phyloP scores from a whole-genome alignment of 192 early-diverging fungal species.

The Linnemannia exigua region DNA sequence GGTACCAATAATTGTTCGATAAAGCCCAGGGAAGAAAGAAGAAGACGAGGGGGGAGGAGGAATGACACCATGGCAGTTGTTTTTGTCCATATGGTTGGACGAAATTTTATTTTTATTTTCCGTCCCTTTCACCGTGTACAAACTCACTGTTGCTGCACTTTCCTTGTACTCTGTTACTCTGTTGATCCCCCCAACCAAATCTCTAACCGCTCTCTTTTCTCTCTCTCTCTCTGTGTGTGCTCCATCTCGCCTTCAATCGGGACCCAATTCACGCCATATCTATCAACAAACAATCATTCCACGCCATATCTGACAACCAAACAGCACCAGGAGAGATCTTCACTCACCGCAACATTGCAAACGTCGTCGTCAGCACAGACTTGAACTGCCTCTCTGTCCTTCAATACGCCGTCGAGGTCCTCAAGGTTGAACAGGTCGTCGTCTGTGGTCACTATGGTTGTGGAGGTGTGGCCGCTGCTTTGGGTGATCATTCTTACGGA shows the following conservation, averaged over 20 bases:
- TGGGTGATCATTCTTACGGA: slow-evolving; percentile 72
- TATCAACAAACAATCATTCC: background rate
- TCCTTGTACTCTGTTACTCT: background rate
- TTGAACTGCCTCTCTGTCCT: slow-evolving; percentile 88
- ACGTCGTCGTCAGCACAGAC: slow-evolving; percentile 87
- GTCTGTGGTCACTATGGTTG: slow-evolving; percentile 91
- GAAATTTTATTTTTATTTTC: slow-evolving; percentile 11
- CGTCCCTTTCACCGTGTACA: background rate
- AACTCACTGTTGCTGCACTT: background rate
- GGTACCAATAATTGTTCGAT: background rate
- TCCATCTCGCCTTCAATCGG: background rate
- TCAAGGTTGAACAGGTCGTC: slow-evolving; percentile 94
- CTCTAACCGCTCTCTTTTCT: background rate
- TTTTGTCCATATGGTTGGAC: background rate
- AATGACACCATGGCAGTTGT: too few relatives aligned
- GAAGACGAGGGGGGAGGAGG: too few relatives aligned
- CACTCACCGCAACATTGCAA: slow-evolving; percentile 98
- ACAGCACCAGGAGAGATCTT: slow-evolving; percentile 88
- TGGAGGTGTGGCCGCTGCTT: slow-evolving; percentile 76
- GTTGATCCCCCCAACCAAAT: background rate
- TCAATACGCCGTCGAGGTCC: slow-evolving; percentile 92
- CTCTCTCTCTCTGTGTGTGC: background rate
- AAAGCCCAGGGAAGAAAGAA: background rate
- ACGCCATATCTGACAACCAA: too few relatives aligned
- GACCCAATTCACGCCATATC: background rate